Conservation (phyloP, 2,329 filamentous ascomycete genomes). For the Elsinoe necatrix region DNA sequence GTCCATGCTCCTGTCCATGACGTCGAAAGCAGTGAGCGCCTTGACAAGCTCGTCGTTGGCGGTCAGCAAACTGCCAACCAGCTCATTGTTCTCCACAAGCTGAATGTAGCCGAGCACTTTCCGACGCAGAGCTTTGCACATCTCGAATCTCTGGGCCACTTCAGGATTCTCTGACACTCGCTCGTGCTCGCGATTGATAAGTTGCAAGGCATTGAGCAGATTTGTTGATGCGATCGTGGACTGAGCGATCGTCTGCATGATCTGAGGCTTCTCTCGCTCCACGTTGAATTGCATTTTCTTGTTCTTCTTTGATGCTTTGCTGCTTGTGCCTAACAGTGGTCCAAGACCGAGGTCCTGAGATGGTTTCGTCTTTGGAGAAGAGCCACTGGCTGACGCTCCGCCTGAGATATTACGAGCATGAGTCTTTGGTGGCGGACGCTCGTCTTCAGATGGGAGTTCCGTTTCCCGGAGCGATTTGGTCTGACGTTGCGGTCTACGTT, state of each 20-base stretch:
- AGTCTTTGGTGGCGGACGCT: constrained; percentile 21
- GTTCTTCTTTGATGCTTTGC: constrained; percentile 31
- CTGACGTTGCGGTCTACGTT: constrained; percentile 57
- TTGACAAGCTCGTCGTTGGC: constrained; percentile 95
- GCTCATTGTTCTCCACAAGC: constrained; percentile 81
- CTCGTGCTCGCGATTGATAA: constrained; percentile 81
- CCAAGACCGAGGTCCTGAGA: constrained; percentile 29
- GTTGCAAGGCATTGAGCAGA: constrained; percentile 74
- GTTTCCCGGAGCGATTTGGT: constrained; percentile 80
- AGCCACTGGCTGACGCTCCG: constrained; percentile 27
- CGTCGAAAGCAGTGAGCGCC: constrained; percentile 87
- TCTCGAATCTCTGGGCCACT: constrained; percentile 70
- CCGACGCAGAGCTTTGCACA: constrained; percentile 74
- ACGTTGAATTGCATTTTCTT: constrained; percentile 66
- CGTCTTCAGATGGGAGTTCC: constrained; percentile 45
- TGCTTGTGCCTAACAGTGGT: constrained; percentile 20
- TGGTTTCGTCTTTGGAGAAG: constrained; percentile 20
- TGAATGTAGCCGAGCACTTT: constrained; percentile 90
- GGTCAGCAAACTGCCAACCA: constrained; percentile 80
- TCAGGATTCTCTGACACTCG: constrained; percentile 76
- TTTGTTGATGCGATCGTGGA: constrained; percentile 87
- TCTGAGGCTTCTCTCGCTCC: constrained; percentile 75
- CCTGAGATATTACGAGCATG: constrained; percentile 19
- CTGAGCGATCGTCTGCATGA: constrained; percentile 82
- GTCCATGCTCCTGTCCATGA: constrained; percentile 79